Evolutionary conservation across 2,329 filamentous ascomycete species (phyloP).

Genomic region (Leptographium flavum): DNA sequence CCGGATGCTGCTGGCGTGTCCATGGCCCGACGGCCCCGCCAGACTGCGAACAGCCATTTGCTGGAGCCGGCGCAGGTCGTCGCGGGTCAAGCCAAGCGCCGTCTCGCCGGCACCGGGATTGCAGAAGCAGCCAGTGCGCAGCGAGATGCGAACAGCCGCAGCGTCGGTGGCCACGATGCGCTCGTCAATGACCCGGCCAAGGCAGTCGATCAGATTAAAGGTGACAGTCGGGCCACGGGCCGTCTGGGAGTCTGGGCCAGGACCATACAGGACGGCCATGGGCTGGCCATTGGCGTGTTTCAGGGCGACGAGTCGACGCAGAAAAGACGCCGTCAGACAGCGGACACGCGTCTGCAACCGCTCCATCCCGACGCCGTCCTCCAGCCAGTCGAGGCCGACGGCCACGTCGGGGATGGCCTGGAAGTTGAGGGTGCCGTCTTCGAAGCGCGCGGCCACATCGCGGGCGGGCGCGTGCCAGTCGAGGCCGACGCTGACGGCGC

Average conservation of each 20-base stretch:
- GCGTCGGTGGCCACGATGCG: slow-evolving; percentile 21
- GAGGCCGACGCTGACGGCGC: slow-evolving; percentile 17
- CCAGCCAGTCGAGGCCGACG: slow-evolving; percentile 22
- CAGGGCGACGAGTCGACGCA: slow-evolving; percentile 17
- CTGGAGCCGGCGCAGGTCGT: slow-evolving; percentile 7
- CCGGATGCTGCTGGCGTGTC: neutral
- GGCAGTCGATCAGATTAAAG: slow-evolving; percentile 23
- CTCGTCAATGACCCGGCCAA: slow-evolving; percentile 21
- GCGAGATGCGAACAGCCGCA: slow-evolving; percentile 19
- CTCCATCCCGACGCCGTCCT: slow-evolving; percentile 13
- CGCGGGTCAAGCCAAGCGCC: slow-evolving; percentile 17
- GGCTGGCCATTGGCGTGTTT: slow-evolving; percentile 19
- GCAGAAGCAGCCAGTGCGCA: slow-evolving; percentile 28
- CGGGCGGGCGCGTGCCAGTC: slow-evolving; percentile 18
- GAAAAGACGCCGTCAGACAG: slow-evolving; percentile 23
- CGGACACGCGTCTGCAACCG: slow-evolving; percentile 18
- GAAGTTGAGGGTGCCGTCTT: slow-evolving; percentile 27
- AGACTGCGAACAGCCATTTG: slow-evolving; percentile 1
- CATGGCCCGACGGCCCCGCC: neutral
- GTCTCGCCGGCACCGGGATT: slow-evolving; percentile 25
- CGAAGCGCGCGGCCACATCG: slow-evolving; percentile 18
- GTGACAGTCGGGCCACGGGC: slow-evolving; percentile 22
- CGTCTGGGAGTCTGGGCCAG: slow-evolving; percentile 10
- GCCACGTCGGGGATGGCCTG: slow-evolving; percentile 23
- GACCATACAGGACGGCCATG: slow-evolving; percentile 23